Evolutionary conservation across 2,329 filamentous ascomycete species (phyloP).

Genomic region (Xylaria sp.): DNA sequence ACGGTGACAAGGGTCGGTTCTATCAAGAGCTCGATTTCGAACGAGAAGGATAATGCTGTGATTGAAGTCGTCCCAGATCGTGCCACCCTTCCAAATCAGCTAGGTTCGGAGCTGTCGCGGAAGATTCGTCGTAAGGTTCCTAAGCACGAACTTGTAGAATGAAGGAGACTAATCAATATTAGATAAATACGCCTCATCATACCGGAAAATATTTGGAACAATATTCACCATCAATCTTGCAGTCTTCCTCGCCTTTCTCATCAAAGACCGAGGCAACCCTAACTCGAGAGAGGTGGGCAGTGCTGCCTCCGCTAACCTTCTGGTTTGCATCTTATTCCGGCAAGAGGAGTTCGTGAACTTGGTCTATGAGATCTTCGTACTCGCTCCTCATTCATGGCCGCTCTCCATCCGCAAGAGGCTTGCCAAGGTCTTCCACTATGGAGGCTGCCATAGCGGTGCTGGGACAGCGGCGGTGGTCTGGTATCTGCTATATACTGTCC

Average conservation of each 20-base stretch:
- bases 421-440: slow-evolving; percentile 64
- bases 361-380: slow-evolving; percentile 59
- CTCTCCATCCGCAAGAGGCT: slow-evolving; percentile 59
- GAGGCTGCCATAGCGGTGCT: slow-evolving; percentile 62
- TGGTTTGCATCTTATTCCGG: slow-evolving; percentile 61
- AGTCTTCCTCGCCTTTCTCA: slow-evolving; percentile 58
- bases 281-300: slow-evolving; percentile 50
- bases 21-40: slow-evolving; percentile 36
- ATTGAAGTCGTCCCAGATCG: slow-evolving; percentile 28
- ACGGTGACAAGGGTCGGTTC: slow-evolving; percentile 37
- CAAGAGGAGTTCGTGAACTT: slow-evolving; percentile 65
- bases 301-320: slow-evolving; percentile 61
- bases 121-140: slow-evolving; percentile 42
- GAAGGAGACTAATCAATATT: slow-evolving; percentile 22
- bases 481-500: slow-evolving; percentile 55
- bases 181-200: slow-evolving; percentile 51
- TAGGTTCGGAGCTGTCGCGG: slow-evolving; percentile 41
- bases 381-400: slow-evolving; percentile 57
- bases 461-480: slow-evolving; percentile 61
- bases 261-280: slow-evolving; percentile 48
- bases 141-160: background rate
- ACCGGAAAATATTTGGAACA: slow-evolving; percentile 65
- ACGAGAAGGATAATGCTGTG: slow-evolving; percentile 28
- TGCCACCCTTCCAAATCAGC: slow-evolving; percentile 41
- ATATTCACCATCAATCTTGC: slow-evolving; percentile 62